These are phyloP conservation scores for Calocera cornea DNA, from an alignment of 768 basidiomycete genomes.

Conservation along the genomic window DNA sequence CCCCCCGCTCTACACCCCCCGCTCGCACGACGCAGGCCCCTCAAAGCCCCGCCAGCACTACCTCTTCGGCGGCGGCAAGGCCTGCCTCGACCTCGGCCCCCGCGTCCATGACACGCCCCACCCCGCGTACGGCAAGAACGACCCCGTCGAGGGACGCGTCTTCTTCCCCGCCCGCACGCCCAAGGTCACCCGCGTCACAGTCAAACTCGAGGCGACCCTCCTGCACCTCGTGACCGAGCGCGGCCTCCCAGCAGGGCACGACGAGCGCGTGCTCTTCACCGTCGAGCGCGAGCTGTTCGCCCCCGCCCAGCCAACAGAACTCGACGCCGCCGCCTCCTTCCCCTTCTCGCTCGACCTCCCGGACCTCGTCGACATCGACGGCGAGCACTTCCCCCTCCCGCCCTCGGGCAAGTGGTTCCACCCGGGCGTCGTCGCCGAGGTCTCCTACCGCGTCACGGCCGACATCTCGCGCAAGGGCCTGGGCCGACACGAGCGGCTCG, in stretches of 20 bases:
- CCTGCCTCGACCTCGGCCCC: background rate
- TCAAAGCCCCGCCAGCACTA: background rate
- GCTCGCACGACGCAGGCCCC: background rate
- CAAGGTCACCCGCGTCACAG: background rate
- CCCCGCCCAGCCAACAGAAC: background rate
- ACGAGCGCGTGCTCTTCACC: background rate
- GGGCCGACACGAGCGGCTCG: background rate
- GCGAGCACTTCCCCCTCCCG: background rate
- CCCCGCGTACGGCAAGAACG: constrained; percentile 1
- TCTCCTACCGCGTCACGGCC: background rate
- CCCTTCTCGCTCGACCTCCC: background rate
- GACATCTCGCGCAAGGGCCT: background rate
- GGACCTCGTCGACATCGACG: background rate
- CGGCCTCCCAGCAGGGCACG: constrained; percentile 1
- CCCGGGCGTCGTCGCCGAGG: background rate
- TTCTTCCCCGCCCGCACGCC: background rate
- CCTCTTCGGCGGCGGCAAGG: background rate
- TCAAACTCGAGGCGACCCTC: background rate
- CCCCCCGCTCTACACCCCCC: background rate
- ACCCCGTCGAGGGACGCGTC: background rate
- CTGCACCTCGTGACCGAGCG: background rate
- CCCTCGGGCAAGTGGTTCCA: background rate
- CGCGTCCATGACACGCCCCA: background rate
- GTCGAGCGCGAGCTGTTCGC: background rate
- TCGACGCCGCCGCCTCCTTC: background rate